Evolutionary conservation across 768 basidiomycete species (phyloP), one percentile per base, ranked within the genome.

Genomic region (Gelatoporia subvermispora): DNA sequence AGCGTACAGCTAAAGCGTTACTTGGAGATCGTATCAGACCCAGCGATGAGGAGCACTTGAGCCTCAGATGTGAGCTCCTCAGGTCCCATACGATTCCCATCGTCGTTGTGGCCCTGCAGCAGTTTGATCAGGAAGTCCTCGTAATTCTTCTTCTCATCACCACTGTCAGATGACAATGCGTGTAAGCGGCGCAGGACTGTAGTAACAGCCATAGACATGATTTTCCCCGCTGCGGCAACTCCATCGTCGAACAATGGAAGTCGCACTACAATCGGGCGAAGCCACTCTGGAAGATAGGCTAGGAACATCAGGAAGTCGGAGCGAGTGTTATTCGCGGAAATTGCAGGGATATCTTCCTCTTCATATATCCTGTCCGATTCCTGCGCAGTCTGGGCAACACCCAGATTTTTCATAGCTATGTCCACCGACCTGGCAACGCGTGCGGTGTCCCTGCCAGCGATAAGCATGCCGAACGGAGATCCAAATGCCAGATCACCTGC

Each of bases 381-480:
- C 10, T 23, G 15, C 22, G 35, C 3, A 31, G 5, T 31, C 5
- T 31, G 28, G 5, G 28, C 28, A 13, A 31, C 13, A 13, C 28
- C 5, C 23, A 31, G 13, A 31, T 13, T 31, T 7, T 72, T 63
- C 70, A 84, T 78, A 3, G 74, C 81, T 11, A 68, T 69, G 41
- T 72, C 53, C 34, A 74, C 76, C 35, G 75, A 69, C 13, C 71
- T 74, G 8, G 84, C 82, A 1, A 86, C 81, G 3, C 77, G 68
- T 2, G 84, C 86, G 15, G 75, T 70, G 57, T 92, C 90, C 44
- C 78, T 78, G 16, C 74, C 84, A 8, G 81, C 75, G 41, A 76
- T 60, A 49, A 93, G 69, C 91, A 93, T 93, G 15, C 88, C 89
- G 57, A 93, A 93, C 0, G 90, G 84, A 2, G 77, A 76, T 1